These are phyloP conservation scores for Flagelloscypha sp. DNA, from an alignment of 768 basidiomycete species.

Conservation along the genomic window DNA sequence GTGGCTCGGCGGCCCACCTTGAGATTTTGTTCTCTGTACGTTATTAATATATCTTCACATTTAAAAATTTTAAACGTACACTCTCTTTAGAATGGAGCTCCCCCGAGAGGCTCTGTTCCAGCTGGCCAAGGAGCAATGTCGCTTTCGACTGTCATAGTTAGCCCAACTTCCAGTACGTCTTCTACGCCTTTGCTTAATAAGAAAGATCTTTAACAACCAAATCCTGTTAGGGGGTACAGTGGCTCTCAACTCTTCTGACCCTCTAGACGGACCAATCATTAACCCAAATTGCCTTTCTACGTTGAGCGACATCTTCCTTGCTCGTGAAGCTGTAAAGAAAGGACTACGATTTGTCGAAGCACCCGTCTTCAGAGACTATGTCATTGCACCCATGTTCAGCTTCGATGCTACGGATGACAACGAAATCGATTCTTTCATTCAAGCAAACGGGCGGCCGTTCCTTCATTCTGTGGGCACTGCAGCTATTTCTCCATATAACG, in stretches of 20 bases:
- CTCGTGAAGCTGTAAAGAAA: conserved; percentile 13
- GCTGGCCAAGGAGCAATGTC: too few relatives aligned
- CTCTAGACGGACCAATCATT: conserved; percentile 34
- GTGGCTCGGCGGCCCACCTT: conserved; percentile 4
- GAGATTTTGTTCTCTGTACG: conserved; percentile 7
- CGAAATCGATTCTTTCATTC: conserved; percentile 11
- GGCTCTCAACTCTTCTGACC: conserved; percentile 26
- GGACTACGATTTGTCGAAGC: conserved; percentile 9
- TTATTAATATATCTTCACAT: background rate
- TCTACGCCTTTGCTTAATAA: too few relatives aligned
- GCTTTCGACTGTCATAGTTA: too few relatives aligned
- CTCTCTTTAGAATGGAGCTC: too few relatives aligned
- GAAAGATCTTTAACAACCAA: too few relatives aligned
- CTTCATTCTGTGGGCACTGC: conserved; percentile 18
- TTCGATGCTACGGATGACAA: conserved; percentile 13
- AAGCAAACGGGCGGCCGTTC: conserved; percentile 3
- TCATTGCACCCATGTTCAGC: conserved; percentile 11
- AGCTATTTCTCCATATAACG: conserved; percentile 13
- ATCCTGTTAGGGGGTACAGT: conserved; percentile 21
- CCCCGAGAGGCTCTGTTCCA: too few relatives aligned
- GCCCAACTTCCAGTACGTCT: too few relatives aligned
- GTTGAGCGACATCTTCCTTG: conserved; percentile 11
- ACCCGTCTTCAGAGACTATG: conserved; percentile 14
- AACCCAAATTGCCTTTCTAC: conserved; percentile 32
- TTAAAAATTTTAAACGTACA: too few relatives aligned